Evolutionary conservation across 345 rosid species (phyloP), one percentile per base, ranked within the genome.

Genomic region (Pistacia vera): DNA sequence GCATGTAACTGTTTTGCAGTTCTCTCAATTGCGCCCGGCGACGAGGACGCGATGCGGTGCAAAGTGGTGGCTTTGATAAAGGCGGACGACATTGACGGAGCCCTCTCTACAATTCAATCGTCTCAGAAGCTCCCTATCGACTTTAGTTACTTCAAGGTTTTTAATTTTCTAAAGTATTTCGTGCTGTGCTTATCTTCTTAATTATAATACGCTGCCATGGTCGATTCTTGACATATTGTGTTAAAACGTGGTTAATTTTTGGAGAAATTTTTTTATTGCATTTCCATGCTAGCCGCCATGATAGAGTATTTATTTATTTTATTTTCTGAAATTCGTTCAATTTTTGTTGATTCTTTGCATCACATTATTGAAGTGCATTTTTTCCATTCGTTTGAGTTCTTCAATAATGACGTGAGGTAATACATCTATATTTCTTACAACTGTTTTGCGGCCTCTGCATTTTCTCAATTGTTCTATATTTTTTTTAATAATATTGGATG

Each of bases 41-140:
- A 96, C 55, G 98, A 89, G 82, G 99, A 96, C 71, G 97, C 98
- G 63, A 79, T 91, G 81, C 86, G 89, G 77, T 93, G 99, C 84
- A 92, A 96, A 79, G 88, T 92, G 25, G 97, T 90, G 79, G 93
- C 97, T 36, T 67, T 96, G 77, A 84, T 96, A 2, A 91, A 84
- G 88, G 83, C 68, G 51, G 99, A 96, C 55, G 81, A 83, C 35
- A 77, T 91, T 70, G 97, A 90, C 48, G 88, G 75, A 57, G 97
- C 99, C 70, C 88, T 96, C 64, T 82, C 92, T 16, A 64, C 85
- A 0, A 86, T 93, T 80, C 90, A 85, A 2, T 84, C 95, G 2
- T 67, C 81, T 49, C 84, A 71, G 48, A 90, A 70, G 61, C 74
- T 83, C 54, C 81, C 85, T 3, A 59, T 83, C 57, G 97, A 93